Base-by-base conservation (phyloP, 2,329 filamentous ascomycete genomes). In the Hirsutella thompsonii region DNA sequence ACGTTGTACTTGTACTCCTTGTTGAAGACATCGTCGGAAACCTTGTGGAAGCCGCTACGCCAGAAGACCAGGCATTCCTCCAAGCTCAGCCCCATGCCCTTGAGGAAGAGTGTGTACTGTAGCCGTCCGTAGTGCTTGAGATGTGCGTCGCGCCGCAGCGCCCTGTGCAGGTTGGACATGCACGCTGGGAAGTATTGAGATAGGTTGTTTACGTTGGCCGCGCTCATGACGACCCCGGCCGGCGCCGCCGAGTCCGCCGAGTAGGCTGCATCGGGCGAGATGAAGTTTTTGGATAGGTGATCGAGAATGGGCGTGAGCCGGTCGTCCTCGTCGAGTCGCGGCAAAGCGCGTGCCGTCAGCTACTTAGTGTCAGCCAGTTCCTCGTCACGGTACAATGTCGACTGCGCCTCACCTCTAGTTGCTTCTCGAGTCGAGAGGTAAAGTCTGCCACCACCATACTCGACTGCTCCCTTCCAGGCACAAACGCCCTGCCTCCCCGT, bases 1-100 rank as follows among this genome's bases (percentile, higher is more conserved):
- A 96, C 77, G 58, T 98, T 96, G 72, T 98, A 98, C 36, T 84
- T 76, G 65, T 98, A 96, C 57, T 95, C 88, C 57, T 95, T 96
- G 63, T 93, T 93, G 72, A 96, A 98, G 29, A 81, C 81, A 54
- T 96, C 90, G 54, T 96, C 92, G 0, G 85, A 89, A 48, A 93
- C 78, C 49, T 87, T 83, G 57, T 79, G 79, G 73, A 98, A 96
- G 21, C 74, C 70, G 46, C 78, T 74, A 10, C 92, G 81, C 92
- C 92, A 98, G 68, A 98, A 98, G 11, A 87, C 52, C 20, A 98
- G 73, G 51, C 79, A 87, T 61, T 98, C 90, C 55, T 95, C 88
- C n/a, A 98, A 68, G 47, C 76, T 87, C 21, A 98, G 69, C 0
- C 92, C 92, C 44, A 96, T 87, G 34, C 92, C 92, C 62, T 98